These are phyloP conservation scores for Macrophomina tecta DNA, from an alignment of 2,329 filamentous ascomycete genomes.

Conservation along the genomic window DNA sequence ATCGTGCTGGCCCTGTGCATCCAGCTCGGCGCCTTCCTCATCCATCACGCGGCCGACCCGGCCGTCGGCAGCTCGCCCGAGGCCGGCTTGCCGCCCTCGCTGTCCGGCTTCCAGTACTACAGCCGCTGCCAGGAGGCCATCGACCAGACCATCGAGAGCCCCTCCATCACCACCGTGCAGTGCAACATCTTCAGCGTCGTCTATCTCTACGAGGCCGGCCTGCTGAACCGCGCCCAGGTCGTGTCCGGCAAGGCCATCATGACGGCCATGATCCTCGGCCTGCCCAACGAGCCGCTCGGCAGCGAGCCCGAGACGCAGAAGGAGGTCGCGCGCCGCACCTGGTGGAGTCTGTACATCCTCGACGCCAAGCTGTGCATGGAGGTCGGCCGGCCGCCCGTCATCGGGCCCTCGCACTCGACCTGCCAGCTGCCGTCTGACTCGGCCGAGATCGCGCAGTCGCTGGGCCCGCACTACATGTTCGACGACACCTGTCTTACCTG, in stretches of 20 bases:
- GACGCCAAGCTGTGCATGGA: conserved; percentile 57
- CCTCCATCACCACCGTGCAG: conserved; percentile 54
- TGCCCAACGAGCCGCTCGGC: conserved; percentile 51
- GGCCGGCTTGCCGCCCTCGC: not conserved
- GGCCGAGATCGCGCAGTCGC: conserved; percentile 37
- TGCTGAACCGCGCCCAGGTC: conserved; percentile 55
- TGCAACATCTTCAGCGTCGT: conserved; percentile 51
- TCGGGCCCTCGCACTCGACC: conserved; percentile 43
- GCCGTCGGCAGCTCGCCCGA: not conserved
- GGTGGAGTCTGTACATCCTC: conserved; percentile 55
- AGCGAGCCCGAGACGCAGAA: conserved; percentile 33
- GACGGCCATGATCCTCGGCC: conserved; percentile 54
- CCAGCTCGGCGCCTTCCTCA: conserved; percentile 51
- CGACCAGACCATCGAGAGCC: not conserved
- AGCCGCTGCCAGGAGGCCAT: not conserved
- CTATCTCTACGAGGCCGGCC: conserved; percentile 56
- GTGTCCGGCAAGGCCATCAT: conserved; percentile 48
- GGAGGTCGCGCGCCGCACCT: conserved; percentile 53
- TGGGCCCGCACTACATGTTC: conserved; percentile 42
- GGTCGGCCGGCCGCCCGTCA: conserved; percentile 53
- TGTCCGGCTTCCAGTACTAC: conserved; percentile 17
- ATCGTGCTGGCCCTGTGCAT: conserved; percentile 60
- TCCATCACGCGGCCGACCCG: conserved; percentile 11
- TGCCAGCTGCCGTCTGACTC: conserved; percentile 49
- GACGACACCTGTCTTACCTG: conserved; percentile 46